Evolutionary conservation across 352 stramenopile genomes (phyloP), one percentile per base, ranked within the genome.

Genomic region (Pythium volutum): DNA sequence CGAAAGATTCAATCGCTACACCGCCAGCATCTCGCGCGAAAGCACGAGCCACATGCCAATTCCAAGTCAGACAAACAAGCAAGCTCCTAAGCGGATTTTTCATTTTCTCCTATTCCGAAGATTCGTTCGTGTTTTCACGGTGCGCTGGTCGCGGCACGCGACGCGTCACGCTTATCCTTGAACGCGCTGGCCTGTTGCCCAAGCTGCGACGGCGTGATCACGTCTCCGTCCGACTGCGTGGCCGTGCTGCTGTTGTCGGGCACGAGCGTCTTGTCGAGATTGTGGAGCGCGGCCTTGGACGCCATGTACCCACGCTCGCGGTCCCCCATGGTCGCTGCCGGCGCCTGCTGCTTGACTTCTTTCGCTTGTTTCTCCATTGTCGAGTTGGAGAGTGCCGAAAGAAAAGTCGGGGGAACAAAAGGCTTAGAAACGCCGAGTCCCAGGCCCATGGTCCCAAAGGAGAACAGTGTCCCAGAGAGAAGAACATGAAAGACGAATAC

Each of bases 291-390:
- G 4, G 55, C 62, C 50, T 56, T 55, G 18, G 55, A 69, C 8
- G 55, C 55, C 47, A 69, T 61, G 55, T 61, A 69, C 1, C 55
- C 62, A 22, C 29, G 34, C 62, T 69, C 55, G 10, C 55, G 55
- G 1, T 51, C 25, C 3, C 49, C 42, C 55, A 64, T 64, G 11
- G 7, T 3, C 26, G 39, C 33, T 2, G 41, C 29, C 8, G 34
- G 42, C 8, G n/a, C 16, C 18, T 49, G 22, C 22, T 49, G 34
- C 14, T 25, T 49, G 26, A 3, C 12, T 20, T 39, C 9, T 2
- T 43, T 45, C 16, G 6, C 8, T 38, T 34, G 42, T 14, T 39
- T 56, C 23, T 64, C 57, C 57, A 64, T 64, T 15, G 23, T 36
- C 46, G 27, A 38, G 16, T 42, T 12, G 11, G 36, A 20, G 16